Evolutionary conservation across 2,329 filamentous ascomycete species (phyloP), one percentile per base, ranked within the genome.

Genomic region (Grosmannia clavigera): DNA sequence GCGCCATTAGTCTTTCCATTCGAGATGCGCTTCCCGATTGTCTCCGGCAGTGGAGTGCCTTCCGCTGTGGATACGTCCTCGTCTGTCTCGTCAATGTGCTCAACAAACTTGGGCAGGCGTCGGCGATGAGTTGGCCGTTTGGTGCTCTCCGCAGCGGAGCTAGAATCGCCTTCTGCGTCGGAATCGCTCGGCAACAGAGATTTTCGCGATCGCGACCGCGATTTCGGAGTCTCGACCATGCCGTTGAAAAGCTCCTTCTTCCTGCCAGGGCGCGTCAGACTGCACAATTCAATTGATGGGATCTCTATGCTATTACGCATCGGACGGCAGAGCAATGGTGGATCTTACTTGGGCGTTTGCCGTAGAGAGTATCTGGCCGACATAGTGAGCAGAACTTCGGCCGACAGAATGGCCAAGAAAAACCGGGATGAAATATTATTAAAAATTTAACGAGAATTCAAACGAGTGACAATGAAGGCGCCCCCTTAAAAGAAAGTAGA

Each of bases 191-290:
- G 73, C 29, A 76, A 76, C 9, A 61, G 54, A 11, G 78, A 74
- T 67, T 80, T 81, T 66, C 80, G 78, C 66, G 78, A 75, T 54
- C 73, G 73, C 61, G 75, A 74, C 52, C 74, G 71, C 52, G 78
- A 78, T 51, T 71, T 66, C 31, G 81, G 80, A 10, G 81, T 84
- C 69, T 82, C 80, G 62, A 84, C 72, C 81, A 84, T 82, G 66
- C 81, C 81, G 43, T 81, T 76, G 66, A 82, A 83, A 61, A 81
- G 77, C 68, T 83, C 81, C 71, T 81, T 82, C 71, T 84, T 84
- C 65, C 81, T 84, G 59, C 58, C 22, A 35, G 16, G 31, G 11
- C n/a, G 55, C 27, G 56, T 61, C 53, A 60, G 55, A 19, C 19
- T 33, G 9, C n/a, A 52, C 33, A 52, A 25, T 19, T 55, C 31